Percentiles rank a stretch among this genome's conserved stretches.
Conservation (phyloP, 1,284 basidiomycete species). For the Takashimella koratensis region DNA sequence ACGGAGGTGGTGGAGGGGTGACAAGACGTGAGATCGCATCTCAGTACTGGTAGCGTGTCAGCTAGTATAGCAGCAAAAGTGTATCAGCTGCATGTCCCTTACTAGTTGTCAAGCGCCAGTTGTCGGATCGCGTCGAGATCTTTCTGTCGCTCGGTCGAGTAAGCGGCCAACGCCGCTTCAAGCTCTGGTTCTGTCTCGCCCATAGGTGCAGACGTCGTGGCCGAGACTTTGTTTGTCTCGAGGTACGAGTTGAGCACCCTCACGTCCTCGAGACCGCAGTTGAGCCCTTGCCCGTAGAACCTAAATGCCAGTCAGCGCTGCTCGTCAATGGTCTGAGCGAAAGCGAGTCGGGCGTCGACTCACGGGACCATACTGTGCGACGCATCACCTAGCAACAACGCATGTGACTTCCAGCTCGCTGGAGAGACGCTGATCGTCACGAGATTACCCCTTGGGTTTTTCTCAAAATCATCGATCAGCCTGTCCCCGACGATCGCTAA, state of each 20-base stretch:
- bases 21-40: slow-evolving; percentile 90
- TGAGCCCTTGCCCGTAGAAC: slow-evolving; percentile 97
- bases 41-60: slow-evolving; percentile 61
- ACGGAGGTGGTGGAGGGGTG: slow-evolving; percentile 71
- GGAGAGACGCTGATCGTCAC: slow-evolving; percentile 87
- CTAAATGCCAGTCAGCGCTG: no score
- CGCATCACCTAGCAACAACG: slow-evolving; percentile 85
- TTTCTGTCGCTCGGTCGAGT: slow-evolving; percentile 74
- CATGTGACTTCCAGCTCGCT: slow-evolving; percentile 85
- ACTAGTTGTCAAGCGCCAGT: slow-evolving; percentile 95
- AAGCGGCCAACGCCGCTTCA: slow-evolving; percentile 64
- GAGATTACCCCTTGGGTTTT: slow-evolving; percentile 81
- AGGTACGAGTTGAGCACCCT: slow-evolving; percentile 77
- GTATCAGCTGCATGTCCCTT: slow-evolving; percentile 43
- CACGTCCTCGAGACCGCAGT: slow-evolving; percentile 96
- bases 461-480: slow-evolving; percentile 69
- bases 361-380: slow-evolving; percentile 85
- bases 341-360: slow-evolving; percentile 9
- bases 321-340: neutral
- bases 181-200: slow-evolving; percentile 53
- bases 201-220: slow-evolving; percentile 36
- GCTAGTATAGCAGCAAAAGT: neutral
- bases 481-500: slow-evolving; percentile 76
- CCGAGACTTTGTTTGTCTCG: slow-evolving; percentile 62
- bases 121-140: slow-evolving; percentile 87